A percentile compares a stretch with the other conserved stretches of the same genome.
Conservation (phyloP, 176 grass and related monocot genomes). For the Carex parvula region DNA sequence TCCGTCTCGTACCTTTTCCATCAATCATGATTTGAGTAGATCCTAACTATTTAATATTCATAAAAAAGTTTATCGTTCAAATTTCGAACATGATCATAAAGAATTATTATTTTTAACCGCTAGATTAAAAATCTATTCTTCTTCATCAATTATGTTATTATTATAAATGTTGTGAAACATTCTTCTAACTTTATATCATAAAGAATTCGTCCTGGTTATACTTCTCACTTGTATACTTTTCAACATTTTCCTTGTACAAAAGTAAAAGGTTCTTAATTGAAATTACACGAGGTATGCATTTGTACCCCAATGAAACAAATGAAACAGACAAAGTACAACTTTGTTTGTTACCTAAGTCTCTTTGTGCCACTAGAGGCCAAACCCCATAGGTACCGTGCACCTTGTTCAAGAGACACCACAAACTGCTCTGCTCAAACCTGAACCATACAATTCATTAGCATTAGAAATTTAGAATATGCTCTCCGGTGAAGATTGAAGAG, state of each 20-base stretch:
- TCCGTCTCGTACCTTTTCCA: too few species aligned
- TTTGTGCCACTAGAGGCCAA: too few species aligned
- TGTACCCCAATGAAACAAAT: background rate
- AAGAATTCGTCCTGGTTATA: background rate
- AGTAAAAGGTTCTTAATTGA: background rate
- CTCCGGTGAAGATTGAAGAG: background rate
- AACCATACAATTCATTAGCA: background rate
- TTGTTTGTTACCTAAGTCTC: background rate
- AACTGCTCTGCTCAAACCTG: background rate
- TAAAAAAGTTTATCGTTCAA: too few species aligned
- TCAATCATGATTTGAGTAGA: too few species aligned
- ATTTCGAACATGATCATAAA: too few species aligned
- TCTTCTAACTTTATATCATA: too few species aligned
- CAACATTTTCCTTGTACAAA: background rate
- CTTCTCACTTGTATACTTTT: background rate
- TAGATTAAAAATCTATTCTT: too few species aligned
- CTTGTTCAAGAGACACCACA: conserved; percentile 16
- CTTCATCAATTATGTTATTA: too few species aligned
- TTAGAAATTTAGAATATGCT: background rate
- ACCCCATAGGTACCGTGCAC: background rate
- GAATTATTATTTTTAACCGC: too few species aligned
- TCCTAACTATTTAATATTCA: too few species aligned
- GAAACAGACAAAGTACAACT: background rate
- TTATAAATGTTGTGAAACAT: too few species aligned
- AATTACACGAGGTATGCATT: background rate